A percentile compares a stretch with the other conserved stretches of the same genome.
Conservation (phyloP, 768 basidiomycete genomes). For the Dioszegia crocea region DNA sequence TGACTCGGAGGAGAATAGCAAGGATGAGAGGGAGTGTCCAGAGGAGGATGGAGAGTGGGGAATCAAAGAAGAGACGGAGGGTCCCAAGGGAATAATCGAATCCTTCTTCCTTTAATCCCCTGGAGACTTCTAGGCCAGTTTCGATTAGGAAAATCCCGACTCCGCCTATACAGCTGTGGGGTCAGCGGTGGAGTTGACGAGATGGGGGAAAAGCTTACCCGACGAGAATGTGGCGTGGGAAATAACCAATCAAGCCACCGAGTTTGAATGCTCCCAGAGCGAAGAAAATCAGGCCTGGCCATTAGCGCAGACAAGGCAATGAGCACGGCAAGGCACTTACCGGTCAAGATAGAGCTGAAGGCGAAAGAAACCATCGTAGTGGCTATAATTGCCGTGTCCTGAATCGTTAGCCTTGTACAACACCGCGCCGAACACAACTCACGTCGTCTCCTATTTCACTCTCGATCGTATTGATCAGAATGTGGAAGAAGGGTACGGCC, state of each 20-base stretch:
- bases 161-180: slow-evolving; percentile 67
- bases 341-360: slow-evolving; percentile 80
- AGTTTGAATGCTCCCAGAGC: slow-evolving; percentile 77
- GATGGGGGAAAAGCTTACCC: slow-evolving; percentile 57
- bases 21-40: slow-evolving; percentile 77
- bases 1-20: slow-evolving; percentile 69
- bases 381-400: slow-evolving; percentile 67
- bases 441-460: slow-evolving; percentile 65
- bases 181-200: background rate
- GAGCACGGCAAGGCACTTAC: slow-evolving; percentile 48
- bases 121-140: slow-evolving; percentile 82
- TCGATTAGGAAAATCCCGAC: slow-evolving; percentile 87
- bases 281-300: slow-evolving; percentile 70
- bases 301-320: background rate
- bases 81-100: slow-evolving; percentile 65
- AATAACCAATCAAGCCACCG: slow-evolving; percentile 85
- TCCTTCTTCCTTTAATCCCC: slow-evolving; percentile 70
- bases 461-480: slow-evolving; percentile 74
- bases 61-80: slow-evolving; percentile 65
- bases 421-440: slow-evolving; percentile 5
- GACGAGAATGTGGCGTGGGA: slow-evolving; percentile 94
- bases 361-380: slow-evolving; percentile 88
- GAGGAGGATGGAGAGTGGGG: slow-evolving; percentile 61
- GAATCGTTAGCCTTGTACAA: background rate
- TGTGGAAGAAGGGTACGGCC: slow-evolving; percentile 95